Percentiles rank a stretch among this genome's conserved stretches.
These are phyloP conservation scores for Cardiospermum halicacabum DNA, from an alignment of 345 rosid species.

Conservation along the genomic window DNA sequence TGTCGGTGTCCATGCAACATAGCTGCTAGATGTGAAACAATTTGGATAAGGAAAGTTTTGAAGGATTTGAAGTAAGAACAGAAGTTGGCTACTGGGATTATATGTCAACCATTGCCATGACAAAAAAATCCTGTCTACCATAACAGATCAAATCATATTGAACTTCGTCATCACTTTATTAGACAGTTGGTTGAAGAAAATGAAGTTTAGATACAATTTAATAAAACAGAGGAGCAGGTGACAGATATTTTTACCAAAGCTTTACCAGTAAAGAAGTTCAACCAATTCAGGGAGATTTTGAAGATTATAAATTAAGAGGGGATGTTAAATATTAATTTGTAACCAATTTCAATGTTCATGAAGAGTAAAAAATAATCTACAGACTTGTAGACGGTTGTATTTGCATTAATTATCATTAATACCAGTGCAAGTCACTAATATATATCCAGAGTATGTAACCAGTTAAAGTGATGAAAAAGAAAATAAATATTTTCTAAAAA, in stretches of 20 bases:
- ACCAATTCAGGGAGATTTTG: not conserved
- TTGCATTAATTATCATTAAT: too few relatives aligned
- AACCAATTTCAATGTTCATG: too few relatives aligned
- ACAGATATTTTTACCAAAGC: slow-evolving; percentile 5
- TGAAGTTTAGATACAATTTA: not conserved
- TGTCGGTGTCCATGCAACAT: slow-evolving; percentile 13
- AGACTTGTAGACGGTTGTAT: too few relatives aligned
- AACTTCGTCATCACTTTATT: not conserved
- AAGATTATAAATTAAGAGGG: not conserved
- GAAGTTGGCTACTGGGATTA: not conserved
- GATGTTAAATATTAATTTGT: too few relatives aligned
- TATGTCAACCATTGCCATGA: not conserved
- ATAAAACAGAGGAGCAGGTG: not conserved
- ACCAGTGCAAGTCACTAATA: too few relatives aligned
- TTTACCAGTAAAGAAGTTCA: not conserved
- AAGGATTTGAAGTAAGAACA: not conserved
- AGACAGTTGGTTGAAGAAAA: not conserved
- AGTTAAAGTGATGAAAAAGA: too few relatives aligned
- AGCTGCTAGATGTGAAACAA: not conserved
- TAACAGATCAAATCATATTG: slow-evolving; percentile 7
- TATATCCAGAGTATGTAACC: too few relatives aligned
- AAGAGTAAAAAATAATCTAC: too few relatives aligned
- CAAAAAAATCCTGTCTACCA: slow-evolving; percentile 10
- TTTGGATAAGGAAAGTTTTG: slow-evolving; percentile 13
- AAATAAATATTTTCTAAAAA: too few relatives aligned